Percentiles rank a stretch among this genome's conserved stretches.
These are phyloP conservation scores for Sugiyamaella americana DNA, from an alignment of 805 yeast species.

Conservation along the genomic window DNA sequence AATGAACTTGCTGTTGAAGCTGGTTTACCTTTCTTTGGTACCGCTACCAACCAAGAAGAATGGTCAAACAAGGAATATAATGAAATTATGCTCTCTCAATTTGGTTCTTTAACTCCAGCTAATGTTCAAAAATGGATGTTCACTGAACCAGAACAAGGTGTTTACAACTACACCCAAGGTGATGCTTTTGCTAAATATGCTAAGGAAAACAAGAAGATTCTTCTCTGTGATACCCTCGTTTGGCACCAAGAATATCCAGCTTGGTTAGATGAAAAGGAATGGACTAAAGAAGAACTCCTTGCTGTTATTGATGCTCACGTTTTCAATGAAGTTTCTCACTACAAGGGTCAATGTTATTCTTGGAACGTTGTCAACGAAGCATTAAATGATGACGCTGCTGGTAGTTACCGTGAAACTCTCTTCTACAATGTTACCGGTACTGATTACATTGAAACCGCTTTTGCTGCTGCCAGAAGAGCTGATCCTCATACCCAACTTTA, in stretches of 20 bases:
- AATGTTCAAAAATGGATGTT: constrained; percentile 5
- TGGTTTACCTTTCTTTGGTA: constrained; percentile 1
- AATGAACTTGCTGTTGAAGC: background rate
- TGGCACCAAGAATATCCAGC: constrained; percentile 9
- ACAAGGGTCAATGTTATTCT: background rate
- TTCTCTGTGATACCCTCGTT: constrained; percentile 5
- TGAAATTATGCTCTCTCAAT: constrained; percentile 1
- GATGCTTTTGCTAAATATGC: constrained; percentile 4
- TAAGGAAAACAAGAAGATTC: constrained; percentile 4
- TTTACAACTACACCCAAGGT: constrained; percentile 5
- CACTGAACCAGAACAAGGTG: constrained; percentile 9
- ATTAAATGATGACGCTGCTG: constrained; percentile 8
- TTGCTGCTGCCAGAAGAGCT: constrained; percentile 7
- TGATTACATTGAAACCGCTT: constrained; percentile 4
- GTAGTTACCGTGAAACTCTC: constrained; percentile 4
- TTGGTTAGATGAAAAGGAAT: constrained; percentile 4
- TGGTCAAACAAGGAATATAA: background rate
- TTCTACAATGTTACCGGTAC: constrained; percentile 9
- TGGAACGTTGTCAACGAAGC: constrained; percentile 10
- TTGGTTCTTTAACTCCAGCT: constrained; percentile 6
- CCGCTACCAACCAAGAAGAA: constrained; percentile 2
- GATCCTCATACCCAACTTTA: constrained; percentile 5
- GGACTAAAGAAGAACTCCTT: constrained; percentile 1
- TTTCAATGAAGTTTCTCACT: constrained; percentile 1
- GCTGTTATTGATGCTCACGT: constrained; percentile 5